Conservation (phyloP, 257 asterid genomes). For the Gentiana macrophylla region DNA sequence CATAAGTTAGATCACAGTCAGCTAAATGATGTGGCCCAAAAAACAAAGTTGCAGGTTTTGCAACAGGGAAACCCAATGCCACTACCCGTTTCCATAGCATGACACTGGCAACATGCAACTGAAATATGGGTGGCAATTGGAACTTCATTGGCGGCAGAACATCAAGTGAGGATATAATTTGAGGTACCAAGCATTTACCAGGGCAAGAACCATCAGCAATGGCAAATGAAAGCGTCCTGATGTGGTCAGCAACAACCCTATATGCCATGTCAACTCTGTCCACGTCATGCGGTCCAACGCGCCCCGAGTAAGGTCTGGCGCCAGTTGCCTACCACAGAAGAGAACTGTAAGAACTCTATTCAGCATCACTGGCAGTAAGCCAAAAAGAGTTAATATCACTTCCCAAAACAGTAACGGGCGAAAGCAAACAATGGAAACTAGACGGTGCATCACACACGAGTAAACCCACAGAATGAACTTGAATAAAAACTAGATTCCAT, state of each 20-base stretch:
- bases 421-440: slow-evolving; percentile 1
- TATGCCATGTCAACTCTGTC: slow-evolving; percentile 94
- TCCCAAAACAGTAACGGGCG: not conserved
- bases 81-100: too few species aligned
- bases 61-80: too few species aligned
- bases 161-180: slow-evolving; percentile 5
- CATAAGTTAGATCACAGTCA: too few species aligned
- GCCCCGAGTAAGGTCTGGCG: slow-evolving; percentile 68
- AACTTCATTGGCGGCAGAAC: not conserved
- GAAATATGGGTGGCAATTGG: not conserved
- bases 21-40: too few species aligned
- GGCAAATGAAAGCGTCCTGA: slow-evolving; percentile 92
- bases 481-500: slow-evolving; percentile 98
- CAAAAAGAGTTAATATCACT: not conserved
- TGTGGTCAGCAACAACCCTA: slow-evolving; percentile 97
- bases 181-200: slow-evolving; percentile 24
- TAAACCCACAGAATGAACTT: slow-evolving; percentile 64
- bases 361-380: too few species aligned
- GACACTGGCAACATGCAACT: not conserved
- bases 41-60: too few species aligned
- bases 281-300: slow-evolving; percentile 78
- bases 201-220: slow-evolving; percentile 99
- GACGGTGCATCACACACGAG: not conserved
- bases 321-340: slow-evolving; percentile 55
- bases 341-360: not conserved